Evolutionary conservation across 2,329 filamentous ascomycete genomes (phyloP), one percentile per base, ranked within the genome.

Genomic region (Cytospora leucostoma): DNA sequence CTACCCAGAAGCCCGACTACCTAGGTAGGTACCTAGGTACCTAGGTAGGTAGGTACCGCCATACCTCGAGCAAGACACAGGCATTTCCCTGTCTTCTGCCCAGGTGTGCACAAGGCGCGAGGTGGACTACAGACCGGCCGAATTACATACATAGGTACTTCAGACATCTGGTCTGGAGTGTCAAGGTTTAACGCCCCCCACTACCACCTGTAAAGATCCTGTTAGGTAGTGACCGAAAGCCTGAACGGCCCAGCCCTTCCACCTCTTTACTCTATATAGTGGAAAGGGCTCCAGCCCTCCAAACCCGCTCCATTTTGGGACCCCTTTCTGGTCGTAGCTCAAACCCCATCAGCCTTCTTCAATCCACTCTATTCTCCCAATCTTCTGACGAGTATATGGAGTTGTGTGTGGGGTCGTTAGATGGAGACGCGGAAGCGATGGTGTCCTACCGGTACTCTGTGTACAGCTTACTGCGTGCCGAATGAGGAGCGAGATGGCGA

Each of bases 401-500:
- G 27, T 27, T 27, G 27, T 27, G 27, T 27, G 27, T 27, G 27
- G 27, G 27, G 27, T 27, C 27, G 27, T 27, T 27, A 27, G 27
- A 27, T 2, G 27, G 27, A 27, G 2, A 27, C 27, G 27, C 27
- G 27, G 27, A 27, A 27, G 27, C 4, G 27, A 27, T 27, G n/a
- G n/a, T 27, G 27, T 27, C 27, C 27, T 27, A 27, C 27, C 27
- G 27, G 27, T 27, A 27, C 4, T 3, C 40, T n/a, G 40, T 44
- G 17, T 7, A 44, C 38, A 15, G 13, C 17, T 15, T 17, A 40
- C 38, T 40, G 38, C n/a, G 40, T 19, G 11, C 3, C 21, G 8
- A 12, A 19, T 15, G n/a, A 47, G 44, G 44, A 19, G n/a, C 50
- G 58, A 53, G 17, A 60, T 54, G 38, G 19, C 32, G 58, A 61